Percentiles rank a stretch among this genome's conserved stretches.
Evolutionary conservation across 352 stramenopile species (phyloP).

Genomic region (Discostella stelligera): DNA sequence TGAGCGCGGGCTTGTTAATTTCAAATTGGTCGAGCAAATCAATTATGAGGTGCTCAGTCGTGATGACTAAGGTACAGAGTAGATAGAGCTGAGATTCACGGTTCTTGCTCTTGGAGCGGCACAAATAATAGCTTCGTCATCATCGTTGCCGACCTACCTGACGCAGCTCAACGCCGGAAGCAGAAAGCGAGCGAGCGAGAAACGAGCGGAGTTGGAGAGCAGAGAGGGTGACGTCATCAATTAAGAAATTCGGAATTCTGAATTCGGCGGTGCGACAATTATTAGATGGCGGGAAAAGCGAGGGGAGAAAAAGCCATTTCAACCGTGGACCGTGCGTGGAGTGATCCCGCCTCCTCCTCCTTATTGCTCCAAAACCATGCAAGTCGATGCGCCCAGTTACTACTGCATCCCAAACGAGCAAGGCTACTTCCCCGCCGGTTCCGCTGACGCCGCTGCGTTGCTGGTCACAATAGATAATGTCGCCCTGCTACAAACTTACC

Average conservation of each 20-base stretch:
- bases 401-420: constrained; percentile 24
- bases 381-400: neutral
- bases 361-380: too few relatives aligned
- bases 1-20: neutral
- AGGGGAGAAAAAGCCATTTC: too few relatives aligned
- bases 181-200: neutral
- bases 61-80: too few relatives aligned
- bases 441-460: neutral
- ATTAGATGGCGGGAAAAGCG: too few relatives aligned
- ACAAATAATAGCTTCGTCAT: neutral
- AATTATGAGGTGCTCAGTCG: too few relatives aligned
- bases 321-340: too few relatives aligned
- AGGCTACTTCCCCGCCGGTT: constrained; percentile 33
- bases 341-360: too few relatives aligned
- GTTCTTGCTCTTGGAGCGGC: neutral
- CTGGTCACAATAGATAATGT: constrained; percentile 14
- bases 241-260: too few relatives aligned
- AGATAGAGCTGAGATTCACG: too few relatives aligned
- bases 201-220: neutral
- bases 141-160: neutral
- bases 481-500: constrained; percentile 20
- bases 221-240: neutral
- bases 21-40: neutral
- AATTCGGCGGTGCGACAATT: too few relatives aligned
- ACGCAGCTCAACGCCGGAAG: neutral